phyloP scores from a whole-genome alignment of 2,329 filamentous ascomycete genomes.

The Alternaria ventricosa region DNA sequence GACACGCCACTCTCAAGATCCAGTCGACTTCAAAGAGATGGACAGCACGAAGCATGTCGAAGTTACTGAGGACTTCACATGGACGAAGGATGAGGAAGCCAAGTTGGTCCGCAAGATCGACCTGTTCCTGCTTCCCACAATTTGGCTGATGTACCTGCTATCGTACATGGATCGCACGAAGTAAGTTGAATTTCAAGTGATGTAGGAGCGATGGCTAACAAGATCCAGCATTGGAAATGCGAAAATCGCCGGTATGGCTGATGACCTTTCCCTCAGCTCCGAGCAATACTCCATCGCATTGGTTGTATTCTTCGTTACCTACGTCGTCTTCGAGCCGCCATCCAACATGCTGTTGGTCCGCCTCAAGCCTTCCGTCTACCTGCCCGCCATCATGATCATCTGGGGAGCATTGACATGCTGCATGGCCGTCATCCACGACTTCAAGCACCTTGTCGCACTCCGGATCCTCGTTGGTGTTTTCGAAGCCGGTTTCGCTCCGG shows the following conservation, averaged over 20 bases:
- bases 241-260: slow-evolving; percentile 59
- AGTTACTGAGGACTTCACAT: slow-evolving; percentile 52
- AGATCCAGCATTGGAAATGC: slow-evolving; percentile 54
- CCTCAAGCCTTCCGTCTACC: slow-evolving; percentile 58
- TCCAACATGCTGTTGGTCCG: slow-evolving; percentile 62
- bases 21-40: slow-evolving; percentile 36
- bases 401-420: slow-evolving; percentile 61
- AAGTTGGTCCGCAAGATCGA: slow-evolving; percentile 58
- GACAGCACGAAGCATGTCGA: slow-evolving; percentile 53
- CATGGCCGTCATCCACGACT: slow-evolving; percentile 59
- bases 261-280: slow-evolving; percentile 56
- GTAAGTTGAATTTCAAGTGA: slow-evolving; percentile 18
- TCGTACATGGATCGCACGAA: slow-evolving; percentile 56
- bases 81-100: slow-evolving; percentile 58
- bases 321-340: slow-evolving; percentile 62
- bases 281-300: slow-evolving; percentile 59
- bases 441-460: slow-evolving; percentile 58
- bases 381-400: slow-evolving; percentile 59
- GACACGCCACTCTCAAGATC: slow-evolving; percentile 28
- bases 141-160: slow-evolving; percentile 60
- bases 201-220: neutral
- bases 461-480: slow-evolving; percentile 63
- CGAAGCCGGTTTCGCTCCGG: slow-evolving; percentile 63
- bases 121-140: slow-evolving; percentile 54
- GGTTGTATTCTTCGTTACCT: slow-evolving; percentile 61